Evolutionary conservation across 2,329 filamentous ascomycete genomes (phyloP), one percentile per base, ranked within the genome.

Genomic region (Daldinia sp.): DNA sequence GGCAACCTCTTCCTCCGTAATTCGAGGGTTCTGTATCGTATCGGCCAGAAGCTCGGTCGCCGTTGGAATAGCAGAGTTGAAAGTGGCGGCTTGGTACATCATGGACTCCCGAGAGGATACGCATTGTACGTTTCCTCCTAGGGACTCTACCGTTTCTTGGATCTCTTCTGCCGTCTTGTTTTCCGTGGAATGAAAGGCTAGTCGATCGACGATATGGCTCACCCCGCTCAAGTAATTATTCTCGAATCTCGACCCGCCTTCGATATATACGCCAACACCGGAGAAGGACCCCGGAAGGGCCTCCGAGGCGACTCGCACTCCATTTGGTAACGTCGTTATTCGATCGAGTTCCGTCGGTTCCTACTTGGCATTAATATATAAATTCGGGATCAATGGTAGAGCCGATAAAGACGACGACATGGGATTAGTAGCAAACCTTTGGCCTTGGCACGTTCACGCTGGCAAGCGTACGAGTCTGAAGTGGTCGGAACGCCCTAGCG

Each of bases 61-160:
- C 7, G 87, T 87, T 5, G 92, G 89, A 7, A 99, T 93, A 15
- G 93, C 90, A 23, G 90, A 90, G 81, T 99, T 99, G 86, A 99
- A 99, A 27, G 94, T 97, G 23, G 95, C 95, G 1, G 93, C 92
- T 78, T 99, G 95, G 82, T 99, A 99, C 95, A 99, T 99, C 80
- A 99, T 87, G 58, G 93, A 93, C 79, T 99, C 95, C 68, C 95
- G 86, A 1, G 93, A 96, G 1, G 94, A 97, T 9, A 94, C 94
- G 79, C 95, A 99, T 79, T 98, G 94, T 62, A 99, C 94, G 76
- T 97, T 97, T 29, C 95, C 95, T 32, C 95, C 95, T 2, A 99
- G 82, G 0, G 89, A 90, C 78, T 98, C 95, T 30, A 97, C 85
- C 30, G 89, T 84, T 77, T 97, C 93, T 17, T 97, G 82, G 88